Conservation (phyloP, 495 filamentous ascomycete genomes). For the Cetradonia linearis region DNA sequence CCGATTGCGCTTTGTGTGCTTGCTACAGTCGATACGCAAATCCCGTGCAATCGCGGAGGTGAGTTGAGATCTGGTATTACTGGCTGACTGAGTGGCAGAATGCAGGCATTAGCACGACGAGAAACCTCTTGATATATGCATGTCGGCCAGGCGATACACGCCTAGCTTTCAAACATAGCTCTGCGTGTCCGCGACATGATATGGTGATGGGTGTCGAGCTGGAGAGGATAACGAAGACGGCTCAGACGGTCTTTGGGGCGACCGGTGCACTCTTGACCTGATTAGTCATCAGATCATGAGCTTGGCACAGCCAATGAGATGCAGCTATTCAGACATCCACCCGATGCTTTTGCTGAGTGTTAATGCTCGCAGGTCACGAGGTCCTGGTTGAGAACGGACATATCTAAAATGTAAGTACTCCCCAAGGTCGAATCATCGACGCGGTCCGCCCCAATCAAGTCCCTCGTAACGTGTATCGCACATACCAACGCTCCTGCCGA, state of each 20-base stretch:
- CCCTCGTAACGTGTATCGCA: not conserved
- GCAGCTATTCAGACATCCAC: not conserved
- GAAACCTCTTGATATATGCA: conserved; percentile 22
- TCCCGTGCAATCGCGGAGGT: not conserved
- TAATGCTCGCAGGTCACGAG: not conserved
- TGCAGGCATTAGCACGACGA: conserved; percentile 15
- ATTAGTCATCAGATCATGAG: conserved; percentile 5
- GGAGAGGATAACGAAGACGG: conserved; percentile 21
- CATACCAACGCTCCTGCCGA: not conserved
- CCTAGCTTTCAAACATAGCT: conserved; percentile 33
- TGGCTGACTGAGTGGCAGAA: conserved; percentile 6
- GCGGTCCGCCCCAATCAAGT: too few relatives aligned
- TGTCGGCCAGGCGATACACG: conserved; percentile 34
- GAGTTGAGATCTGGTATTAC: conserved; percentile 5
- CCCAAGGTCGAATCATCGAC: not conserved
- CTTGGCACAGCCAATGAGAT: conserved; percentile 11
- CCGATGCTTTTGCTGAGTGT: conserved; percentile 11
- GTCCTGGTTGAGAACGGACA: not conserved
- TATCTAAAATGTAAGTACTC: not conserved
- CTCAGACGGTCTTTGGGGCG: conserved; percentile 6
- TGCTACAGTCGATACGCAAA: too few relatives aligned
- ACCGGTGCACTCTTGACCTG: conserved; percentile 2
- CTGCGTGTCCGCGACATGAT: conserved; percentile 25
- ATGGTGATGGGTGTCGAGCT: conserved; percentile 19
- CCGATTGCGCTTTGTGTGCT: not conserved